Evolutionary conservation across 345 rosid genomes (phyloP).

Genomic region (Citrus hindsii): DNA sequence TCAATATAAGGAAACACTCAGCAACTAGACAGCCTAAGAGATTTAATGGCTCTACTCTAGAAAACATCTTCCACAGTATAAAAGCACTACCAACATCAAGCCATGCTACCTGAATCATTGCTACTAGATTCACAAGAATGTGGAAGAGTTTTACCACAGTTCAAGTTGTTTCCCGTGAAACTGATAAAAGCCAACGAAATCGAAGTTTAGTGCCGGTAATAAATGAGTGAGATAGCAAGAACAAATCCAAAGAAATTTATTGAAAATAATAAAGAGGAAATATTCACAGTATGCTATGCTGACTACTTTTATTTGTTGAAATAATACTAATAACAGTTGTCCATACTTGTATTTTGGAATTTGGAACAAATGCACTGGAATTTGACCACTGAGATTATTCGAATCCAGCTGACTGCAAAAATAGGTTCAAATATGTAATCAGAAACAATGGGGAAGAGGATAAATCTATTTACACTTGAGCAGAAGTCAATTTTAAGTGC

Average conservation of each 20-base stretch:
- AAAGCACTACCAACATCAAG: background rate
- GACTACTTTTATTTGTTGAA: background rate
- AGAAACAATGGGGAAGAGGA: constrained; percentile 7
- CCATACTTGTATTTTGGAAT: constrained; percentile 76
- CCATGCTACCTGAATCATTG: constrained; percentile 50
- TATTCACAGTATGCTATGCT: background rate
- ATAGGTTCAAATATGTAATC: constrained; percentile 7
- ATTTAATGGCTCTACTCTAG: background rate
- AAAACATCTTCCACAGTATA: background rate
- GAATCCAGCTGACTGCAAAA: constrained; percentile 77
- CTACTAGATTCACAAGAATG: constrained; percentile 54
- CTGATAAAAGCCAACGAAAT: constrained; percentile 39
- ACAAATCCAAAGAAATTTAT: constrained; percentile 1
- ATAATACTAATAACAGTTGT: background rate
- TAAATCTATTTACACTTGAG: constrained; percentile 3
- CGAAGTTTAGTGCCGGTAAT: background rate
- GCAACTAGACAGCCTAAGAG: constrained; percentile 4
- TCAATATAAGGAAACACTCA: constrained; percentile 7
- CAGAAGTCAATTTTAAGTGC: background rate
- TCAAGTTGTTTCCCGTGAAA: constrained; percentile 68
- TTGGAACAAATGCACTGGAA: constrained; percentile 64
- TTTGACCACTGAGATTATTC: constrained; percentile 68
- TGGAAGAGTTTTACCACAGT: constrained; percentile 46
- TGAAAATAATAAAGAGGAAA: background rate
- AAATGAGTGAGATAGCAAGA: background rate